Conservation (phyloP, 768 basidiomycete species). For the Termitomyces sp. region DNA sequence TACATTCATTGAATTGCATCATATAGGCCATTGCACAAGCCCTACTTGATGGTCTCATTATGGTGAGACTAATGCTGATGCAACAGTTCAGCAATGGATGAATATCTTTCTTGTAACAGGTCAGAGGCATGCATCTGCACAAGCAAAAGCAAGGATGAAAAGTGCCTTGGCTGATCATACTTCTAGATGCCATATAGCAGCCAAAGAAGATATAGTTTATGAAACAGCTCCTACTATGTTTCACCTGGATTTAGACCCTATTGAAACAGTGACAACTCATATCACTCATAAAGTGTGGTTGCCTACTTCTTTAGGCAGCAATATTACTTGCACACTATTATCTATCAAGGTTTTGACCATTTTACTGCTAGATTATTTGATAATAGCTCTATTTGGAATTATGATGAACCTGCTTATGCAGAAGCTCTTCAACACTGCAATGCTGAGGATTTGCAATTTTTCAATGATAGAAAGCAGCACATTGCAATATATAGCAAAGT, state of each 20-base stretch:
- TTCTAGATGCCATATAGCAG: not conserved
- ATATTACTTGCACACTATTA: not conserved
- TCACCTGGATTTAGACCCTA: too few species aligned
- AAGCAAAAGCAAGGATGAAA: too few species aligned
- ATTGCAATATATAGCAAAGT: too few species aligned
- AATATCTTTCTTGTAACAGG: not conserved
- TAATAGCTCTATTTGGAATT: not conserved
- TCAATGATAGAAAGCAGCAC: too few species aligned
- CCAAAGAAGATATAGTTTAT: not conserved
- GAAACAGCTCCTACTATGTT: too few species aligned
- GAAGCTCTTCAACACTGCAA: too few species aligned
- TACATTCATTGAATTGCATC: conserved; percentile 18
- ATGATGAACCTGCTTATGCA: not conserved
- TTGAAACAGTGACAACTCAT: not conserved
- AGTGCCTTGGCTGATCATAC: too few species aligned
- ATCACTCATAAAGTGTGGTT: not conserved
- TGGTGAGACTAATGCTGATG: not conserved
- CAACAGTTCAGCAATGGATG: too few species aligned
- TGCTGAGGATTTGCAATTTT: too few species aligned
- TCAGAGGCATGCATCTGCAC: not conserved
- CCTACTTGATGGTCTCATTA: not conserved
- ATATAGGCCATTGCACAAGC: conserved; percentile 19
- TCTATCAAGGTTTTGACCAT: not conserved
- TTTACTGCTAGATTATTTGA: not conserved
- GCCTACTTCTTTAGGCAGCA: not conserved